These are phyloP conservation scores for Calamus simplicifolius DNA, from an alignment of 176 grass and related monocot species.

Conservation along the genomic window DNA sequence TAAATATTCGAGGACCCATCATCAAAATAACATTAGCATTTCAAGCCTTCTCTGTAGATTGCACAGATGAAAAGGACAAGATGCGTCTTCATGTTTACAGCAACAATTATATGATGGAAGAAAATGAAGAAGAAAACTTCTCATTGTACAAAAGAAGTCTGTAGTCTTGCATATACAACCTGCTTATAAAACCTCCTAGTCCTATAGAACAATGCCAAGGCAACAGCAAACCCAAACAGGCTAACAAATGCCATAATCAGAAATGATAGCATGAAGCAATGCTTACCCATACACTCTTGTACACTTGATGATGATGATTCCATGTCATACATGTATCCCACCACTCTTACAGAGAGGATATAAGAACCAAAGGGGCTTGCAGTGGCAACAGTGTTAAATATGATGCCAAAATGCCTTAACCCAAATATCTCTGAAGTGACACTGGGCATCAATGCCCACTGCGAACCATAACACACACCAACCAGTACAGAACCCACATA, in stretches of 20 bases:
- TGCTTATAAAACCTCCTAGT: conserved; percentile 59
- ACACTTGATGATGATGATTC: conserved; percentile 23
- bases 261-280: conserved; percentile 60
- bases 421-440: conserved; percentile 73
- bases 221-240: conserved; percentile 25
- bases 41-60: no score
- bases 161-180: conserved; percentile 28
- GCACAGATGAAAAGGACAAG: no score
- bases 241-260: conserved; percentile 48
- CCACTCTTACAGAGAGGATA: conserved; percentile 56
- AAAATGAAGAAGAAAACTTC: no score
- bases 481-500: conserved; percentile 52
- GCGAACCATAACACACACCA: conserved; percentile 60
- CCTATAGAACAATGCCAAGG: conserved; percentile 35
- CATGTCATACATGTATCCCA: conserved; percentile 56
- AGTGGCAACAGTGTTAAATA: conserved; percentile 59
- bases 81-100: no score
- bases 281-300: conserved; percentile 35
- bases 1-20: no score
- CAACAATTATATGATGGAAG: no score
- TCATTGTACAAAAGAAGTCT: background rate
- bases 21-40: no score
- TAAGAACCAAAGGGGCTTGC: conserved; percentile 67
- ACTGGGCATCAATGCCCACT: conserved; percentile 75
- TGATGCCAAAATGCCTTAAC: conserved; percentile 51